Percentiles rank a stretch among this genome's conserved stretches.
Conservation (phyloP, 352 stramenopile genomes). For the Phytophthora agathidicida region DNA sequence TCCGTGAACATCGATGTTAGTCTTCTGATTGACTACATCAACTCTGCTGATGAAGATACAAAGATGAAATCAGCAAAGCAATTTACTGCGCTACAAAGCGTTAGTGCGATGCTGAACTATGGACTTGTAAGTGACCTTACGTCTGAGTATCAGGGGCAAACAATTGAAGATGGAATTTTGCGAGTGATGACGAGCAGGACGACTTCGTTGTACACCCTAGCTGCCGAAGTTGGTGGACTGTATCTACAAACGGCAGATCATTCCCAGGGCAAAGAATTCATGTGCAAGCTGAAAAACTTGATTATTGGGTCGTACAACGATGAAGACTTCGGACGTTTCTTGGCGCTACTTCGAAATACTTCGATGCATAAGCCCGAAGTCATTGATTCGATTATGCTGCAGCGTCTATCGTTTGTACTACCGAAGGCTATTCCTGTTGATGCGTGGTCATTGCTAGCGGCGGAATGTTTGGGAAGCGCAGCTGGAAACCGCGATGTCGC, state of each 20-base stretch:
- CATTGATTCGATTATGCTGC: conserved; percentile 74
- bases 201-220: conserved; percentile 58
- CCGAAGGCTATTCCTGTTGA: conserved; percentile 64
- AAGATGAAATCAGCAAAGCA: conserved; percentile 50
- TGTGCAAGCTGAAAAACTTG: conserved; percentile 43
- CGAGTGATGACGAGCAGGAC: conserved; percentile 52
- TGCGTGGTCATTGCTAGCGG: conserved; percentile 58
- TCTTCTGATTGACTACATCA: conserved; percentile 44
- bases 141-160: conserved; percentile 24
- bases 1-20: conserved; percentile 44
- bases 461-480: conserved; percentile 53
- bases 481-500: conserved; percentile 41
- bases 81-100: conserved; percentile 60
- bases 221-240: conserved; percentile 70
- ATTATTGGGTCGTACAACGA: conserved; percentile 59
- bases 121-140: conserved; percentile 36
- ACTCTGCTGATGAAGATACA: conserved; percentile 42
- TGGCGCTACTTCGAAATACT: conserved; percentile 65
- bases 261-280: conserved; percentile 28
- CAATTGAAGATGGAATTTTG: conserved; percentile 59
- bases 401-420: conserved; percentile 71
- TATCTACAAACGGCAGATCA: conserved; percentile 31
- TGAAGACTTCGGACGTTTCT: conserved; percentile 73
- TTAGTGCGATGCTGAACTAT: conserved; percentile 62
- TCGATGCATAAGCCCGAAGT: conserved; percentile 60